Percentiles rank a stretch among this genome's conserved stretches.
Conservation (phyloP, 1,139 yeast genomes). For the Candida sojae region DNA sequence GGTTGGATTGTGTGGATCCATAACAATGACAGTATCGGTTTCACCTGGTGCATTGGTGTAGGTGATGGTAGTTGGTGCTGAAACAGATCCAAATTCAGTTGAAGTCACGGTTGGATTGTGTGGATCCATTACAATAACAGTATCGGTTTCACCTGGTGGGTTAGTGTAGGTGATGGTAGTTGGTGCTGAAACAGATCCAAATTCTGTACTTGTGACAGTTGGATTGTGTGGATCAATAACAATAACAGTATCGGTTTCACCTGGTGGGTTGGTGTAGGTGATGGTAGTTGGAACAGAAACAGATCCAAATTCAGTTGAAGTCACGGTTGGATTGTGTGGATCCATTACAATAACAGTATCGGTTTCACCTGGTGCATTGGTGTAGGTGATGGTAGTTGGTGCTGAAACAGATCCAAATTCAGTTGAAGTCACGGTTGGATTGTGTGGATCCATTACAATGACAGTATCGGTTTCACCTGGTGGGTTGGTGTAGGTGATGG, state of each 20-base stretch:
- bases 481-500: slow-evolving; percentile 10
- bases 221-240: too few relatives aligned
- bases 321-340: background rate
- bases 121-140: slow-evolving; percentile 16
- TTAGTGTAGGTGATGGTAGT: background rate
- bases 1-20: too few relatives aligned
- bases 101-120: too few relatives aligned
- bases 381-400: slow-evolving; percentile 14
- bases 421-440: slow-evolving; percentile 4
- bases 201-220: background rate
- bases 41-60: too few relatives aligned
- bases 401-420: background rate
- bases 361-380: slow-evolving; percentile 15
- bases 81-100: too few relatives aligned
- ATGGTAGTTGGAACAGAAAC: too few relatives aligned
- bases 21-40: too few relatives aligned
- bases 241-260: too few relatives aligned
- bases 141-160: slow-evolving; percentile 6
- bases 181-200: background rate
- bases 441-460: slow-evolving; percentile 13
- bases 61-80: too few relatives aligned
- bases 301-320: background rate
- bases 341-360: background rate
- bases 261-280: too few relatives aligned
- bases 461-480: slow-evolving; percentile 14